A percentile compares a stretch with the other conserved stretches of the same genome.
These are phyloP conservation scores for Plectosphaerella sp. DNA, from an alignment of 2,329 filamentous ascomycete genomes.

Conservation along the genomic window DNA sequence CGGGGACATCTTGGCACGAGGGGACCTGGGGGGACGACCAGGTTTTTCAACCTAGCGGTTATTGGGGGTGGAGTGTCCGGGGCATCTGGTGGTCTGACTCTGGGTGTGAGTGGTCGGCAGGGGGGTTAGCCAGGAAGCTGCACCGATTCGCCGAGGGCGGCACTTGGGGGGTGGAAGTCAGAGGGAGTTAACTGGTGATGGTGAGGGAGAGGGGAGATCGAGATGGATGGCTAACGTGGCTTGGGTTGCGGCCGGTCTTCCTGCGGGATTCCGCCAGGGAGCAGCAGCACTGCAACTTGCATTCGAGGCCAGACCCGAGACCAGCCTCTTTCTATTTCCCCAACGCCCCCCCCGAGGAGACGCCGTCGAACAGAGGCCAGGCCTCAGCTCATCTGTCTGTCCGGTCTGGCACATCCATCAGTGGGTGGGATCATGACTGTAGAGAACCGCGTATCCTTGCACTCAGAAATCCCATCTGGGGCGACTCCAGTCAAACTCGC, in stretches of 20 bases:
- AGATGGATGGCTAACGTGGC: neutral
- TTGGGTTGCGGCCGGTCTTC: neutral
- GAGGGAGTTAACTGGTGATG: too few species aligned
- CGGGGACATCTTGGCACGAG: slow-evolving; percentile 1
- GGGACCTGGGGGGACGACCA: slow-evolving; percentile 1
- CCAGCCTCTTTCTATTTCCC: too few species aligned
- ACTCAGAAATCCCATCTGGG: neutral
- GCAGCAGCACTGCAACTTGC: neutral
- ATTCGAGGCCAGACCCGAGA: neutral
- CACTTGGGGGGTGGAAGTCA: neutral
- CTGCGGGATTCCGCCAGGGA: neutral
- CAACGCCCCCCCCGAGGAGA: too few species aligned
- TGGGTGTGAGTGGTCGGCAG: neutral
- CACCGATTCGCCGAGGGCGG: neutral
- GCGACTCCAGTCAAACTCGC: neutral
- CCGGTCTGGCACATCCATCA: neutral
- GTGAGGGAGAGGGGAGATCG: too few species aligned
- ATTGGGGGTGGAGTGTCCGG: slow-evolving; percentile 2
- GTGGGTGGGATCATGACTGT: neutral
- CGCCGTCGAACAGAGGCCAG: too few species aligned
- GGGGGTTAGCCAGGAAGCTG: neutral
- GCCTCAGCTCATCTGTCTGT: too few species aligned
- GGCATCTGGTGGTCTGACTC: neutral
- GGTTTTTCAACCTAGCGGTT: slow-evolving; percentile 3
- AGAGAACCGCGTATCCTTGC: neutral